Base-by-base conservation (phyloP, 129 eudicot genomes). In the Flaveria sonorensis region DNA sequence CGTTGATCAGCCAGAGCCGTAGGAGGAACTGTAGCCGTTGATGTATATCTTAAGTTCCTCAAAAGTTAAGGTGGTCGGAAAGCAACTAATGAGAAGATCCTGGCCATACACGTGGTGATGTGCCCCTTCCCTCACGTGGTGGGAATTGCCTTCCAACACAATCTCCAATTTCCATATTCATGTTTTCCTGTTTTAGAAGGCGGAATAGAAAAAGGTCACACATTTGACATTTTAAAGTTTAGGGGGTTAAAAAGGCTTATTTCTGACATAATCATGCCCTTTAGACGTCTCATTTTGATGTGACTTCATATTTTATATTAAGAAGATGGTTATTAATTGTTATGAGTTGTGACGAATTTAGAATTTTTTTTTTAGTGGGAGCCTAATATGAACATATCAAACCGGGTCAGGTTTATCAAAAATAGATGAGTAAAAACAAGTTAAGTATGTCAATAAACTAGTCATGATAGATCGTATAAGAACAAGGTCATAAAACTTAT, bases 1-100 rank as follows among this genome's bases (percentile, higher is more conserved):
- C 95, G 76, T 92, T 77, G 85, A 62, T 75, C 26, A 24, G 28
- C 18, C 56, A 51, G 26, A 68, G 79, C 83, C 89, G 87, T 82
- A 80, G 82, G 60, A 45, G 16, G 40, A 75, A 79, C 60, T 10
- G 3, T 71, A 82, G 71, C 90, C 88, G 87, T 90, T 24, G 88
- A 87, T 89, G 6, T 62, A 16, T 50, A 39, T 73, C 77, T 55
- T 18, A 75, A 68, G 66, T 79, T 83, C 84, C 56, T 42, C 60
- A 76, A 81, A 71, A 45, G 64, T 32, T 64, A 46, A 79, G 72
- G 65, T 53, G 74, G 73, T 78, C 73, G 51, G 76, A 78, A 80
- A 69, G 81, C 28, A 26, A 52, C 63, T 16, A 0, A 18, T 43
- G 6, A 48, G 16, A 3, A 7, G 55, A 77, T 83, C 78, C 57